phyloP scores from a whole-genome alignment of 1,284 basidiomycete genomes.

The Ganoderma sp. region DNA sequence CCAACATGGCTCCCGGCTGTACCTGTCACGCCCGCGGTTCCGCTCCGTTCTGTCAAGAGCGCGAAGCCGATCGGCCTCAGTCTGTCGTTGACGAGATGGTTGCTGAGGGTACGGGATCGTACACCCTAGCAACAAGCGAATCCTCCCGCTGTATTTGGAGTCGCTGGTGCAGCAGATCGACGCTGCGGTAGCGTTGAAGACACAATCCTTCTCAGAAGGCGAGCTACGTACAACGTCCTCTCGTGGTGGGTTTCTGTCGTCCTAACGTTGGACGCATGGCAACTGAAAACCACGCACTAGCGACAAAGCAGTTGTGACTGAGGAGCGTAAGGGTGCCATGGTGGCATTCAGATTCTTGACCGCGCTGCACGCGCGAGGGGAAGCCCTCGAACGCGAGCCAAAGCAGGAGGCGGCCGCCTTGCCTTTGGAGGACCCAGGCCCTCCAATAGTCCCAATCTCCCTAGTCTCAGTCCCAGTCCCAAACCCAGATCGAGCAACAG shows the following conservation, averaged over 20 bases:
- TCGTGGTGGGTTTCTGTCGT: background rate
- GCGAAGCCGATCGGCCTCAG: background rate
- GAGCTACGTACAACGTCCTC: background rate
- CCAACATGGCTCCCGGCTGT: background rate
- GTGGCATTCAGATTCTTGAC: background rate
- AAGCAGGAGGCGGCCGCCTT: too few relatives aligned
- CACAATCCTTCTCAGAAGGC: background rate
- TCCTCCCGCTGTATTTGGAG: conserved; percentile 1
- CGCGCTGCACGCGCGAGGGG: background rate
- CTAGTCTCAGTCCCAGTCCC: background rate
- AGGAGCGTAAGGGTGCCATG: background rate
- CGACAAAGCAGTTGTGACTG: too few relatives aligned
- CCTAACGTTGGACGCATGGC: background rate
- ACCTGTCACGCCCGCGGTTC: background rate
- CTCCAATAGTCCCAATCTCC: too few relatives aligned
- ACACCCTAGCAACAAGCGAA: background rate
- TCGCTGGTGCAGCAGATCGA: background rate
- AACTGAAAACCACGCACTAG: background rate
- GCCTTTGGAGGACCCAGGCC: background rate
- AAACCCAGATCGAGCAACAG: background rate
- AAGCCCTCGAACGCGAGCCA: background rate
- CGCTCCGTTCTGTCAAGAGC: background rate
- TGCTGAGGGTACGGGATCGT: background rate
- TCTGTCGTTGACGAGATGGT: background rate
- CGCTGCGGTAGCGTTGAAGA: conserved; percentile 5